These are phyloP conservation scores for Alternaria sp. DNA, from an alignment of 2,329 filamentous ascomycete genomes.

Conservation along the genomic window DNA sequence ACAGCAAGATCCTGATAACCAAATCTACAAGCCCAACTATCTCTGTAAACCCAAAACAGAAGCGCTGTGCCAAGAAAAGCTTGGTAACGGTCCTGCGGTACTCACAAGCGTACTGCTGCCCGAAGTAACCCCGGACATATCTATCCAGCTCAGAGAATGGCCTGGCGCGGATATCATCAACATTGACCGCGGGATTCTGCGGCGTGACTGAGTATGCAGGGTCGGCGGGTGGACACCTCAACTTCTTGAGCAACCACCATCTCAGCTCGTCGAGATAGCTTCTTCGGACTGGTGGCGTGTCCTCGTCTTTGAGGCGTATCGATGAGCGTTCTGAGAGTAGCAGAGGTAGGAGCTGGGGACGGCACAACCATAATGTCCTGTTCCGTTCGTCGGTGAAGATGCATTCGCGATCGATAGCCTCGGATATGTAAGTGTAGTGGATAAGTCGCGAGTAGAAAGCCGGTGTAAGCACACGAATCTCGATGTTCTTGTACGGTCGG, in stretches of 20 bases:
- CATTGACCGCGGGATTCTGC: constrained; percentile 14
- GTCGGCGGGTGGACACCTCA: constrained; percentile 51
- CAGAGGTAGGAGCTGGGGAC: constrained; percentile 57
- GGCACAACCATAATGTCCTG: constrained; percentile 64
- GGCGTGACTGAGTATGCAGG: constrained; percentile 45
- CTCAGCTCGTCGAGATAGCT: constrained; percentile 33
- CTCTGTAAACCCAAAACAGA: constrained; percentile 47
- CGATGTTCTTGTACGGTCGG: constrained; percentile 50
- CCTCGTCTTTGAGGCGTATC: constrained; percentile 46
- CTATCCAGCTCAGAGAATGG: constrained; percentile 50
- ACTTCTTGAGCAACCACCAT: constrained; percentile 47
- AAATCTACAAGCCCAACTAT: constrained; percentile 72
- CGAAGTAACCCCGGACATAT: constrained; percentile 37
- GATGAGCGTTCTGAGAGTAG: constrained; percentile 23
- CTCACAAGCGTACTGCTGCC: constrained; percentile 20
- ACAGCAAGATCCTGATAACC: constrained; percentile 70
- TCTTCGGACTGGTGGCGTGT: neutral
- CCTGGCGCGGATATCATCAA: constrained; percentile 48
- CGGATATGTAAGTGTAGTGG: constrained; percentile 66
- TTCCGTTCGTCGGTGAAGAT: constrained; percentile 60
- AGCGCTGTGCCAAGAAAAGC: constrained; percentile 52
- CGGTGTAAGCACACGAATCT: constrained; percentile 67
- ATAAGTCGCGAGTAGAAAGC: constrained; percentile 72
- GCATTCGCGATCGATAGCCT: constrained; percentile 67
- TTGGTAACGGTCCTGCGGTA: constrained; percentile 51